Evolutionary conservation across 768 basidiomycete genomes (phyloP).

Genomic region (Panus rudis): DNA sequence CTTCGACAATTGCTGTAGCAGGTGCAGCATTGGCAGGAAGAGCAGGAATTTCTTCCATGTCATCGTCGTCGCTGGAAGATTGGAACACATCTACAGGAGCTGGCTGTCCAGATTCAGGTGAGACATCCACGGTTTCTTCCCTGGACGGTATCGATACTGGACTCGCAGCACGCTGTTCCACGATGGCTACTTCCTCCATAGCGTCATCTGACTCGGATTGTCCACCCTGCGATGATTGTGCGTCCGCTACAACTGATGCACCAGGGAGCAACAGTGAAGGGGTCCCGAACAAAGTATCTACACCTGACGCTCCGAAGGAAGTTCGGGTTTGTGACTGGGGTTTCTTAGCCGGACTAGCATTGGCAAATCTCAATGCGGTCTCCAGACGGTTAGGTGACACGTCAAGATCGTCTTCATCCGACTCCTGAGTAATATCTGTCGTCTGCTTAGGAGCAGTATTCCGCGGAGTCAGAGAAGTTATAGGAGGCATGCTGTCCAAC

Average conservation of each 20-base stretch:
- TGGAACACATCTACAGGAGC: too few relatives aligned
- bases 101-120: too few relatives aligned
- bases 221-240: too few relatives aligned
- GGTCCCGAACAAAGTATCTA: slow-evolving; percentile 29
- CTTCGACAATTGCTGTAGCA: too few relatives aligned
- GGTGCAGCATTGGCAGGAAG: too few relatives aligned
- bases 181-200: slow-evolving; percentile 27
- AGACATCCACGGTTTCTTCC: background rate
- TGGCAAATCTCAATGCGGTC: slow-evolving; percentile 61
- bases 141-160: too few relatives aligned
- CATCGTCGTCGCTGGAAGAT: slow-evolving; percentile 25
- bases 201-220: slow-evolving; percentile 28
- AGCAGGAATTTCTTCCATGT: slow-evolving; percentile 34
- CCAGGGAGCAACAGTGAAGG: slow-evolving; percentile 26
- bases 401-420: slow-evolving; percentile 36
- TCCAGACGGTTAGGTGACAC: slow-evolving; percentile 52
- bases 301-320: slow-evolving; percentile 7
- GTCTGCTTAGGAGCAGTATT: too few relatives aligned
- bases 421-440: slow-evolving; percentile 2
- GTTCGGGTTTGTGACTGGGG: slow-evolving; percentile 4
- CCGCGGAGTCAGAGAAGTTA: slow-evolving; percentile 1
- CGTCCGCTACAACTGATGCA: too few relatives aligned
- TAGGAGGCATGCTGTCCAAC: slow-evolving; percentile 1
- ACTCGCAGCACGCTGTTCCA: background rate
- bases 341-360: slow-evolving; percentile 36